These are phyloP conservation scores for Curvularia verruculosa DNA, from an alignment of 2,329 filamentous ascomycete genomes.

Conservation along the genomic window DNA sequence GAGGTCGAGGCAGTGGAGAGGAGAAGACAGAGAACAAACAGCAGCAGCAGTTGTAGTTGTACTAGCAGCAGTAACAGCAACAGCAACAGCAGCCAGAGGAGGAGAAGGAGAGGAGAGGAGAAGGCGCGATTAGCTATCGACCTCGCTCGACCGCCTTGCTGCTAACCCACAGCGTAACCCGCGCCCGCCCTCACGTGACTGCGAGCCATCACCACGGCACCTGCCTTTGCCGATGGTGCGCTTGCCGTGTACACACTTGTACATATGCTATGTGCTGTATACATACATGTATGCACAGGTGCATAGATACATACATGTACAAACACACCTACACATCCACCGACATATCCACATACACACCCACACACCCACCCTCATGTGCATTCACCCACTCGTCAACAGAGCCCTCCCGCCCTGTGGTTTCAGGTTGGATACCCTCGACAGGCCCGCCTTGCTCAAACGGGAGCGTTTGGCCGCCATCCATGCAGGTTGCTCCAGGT, in stretches of 20 bases:
- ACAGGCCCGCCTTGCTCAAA: conserved; percentile 5
- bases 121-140: conserved; percentile 18
- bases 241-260: too few relatives aligned
- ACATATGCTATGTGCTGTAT: too few relatives aligned
- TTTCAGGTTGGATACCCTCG: conserved; percentile 16
- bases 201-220: neutral
- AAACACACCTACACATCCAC: neutral
- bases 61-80: neutral
- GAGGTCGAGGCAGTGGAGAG: too few relatives aligned
- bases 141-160: conserved; percentile 9
- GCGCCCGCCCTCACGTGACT: conserved; percentile 18
- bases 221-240: too few relatives aligned
- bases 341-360: neutral
- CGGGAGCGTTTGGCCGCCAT: neutral
- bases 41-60: too few relatives aligned
- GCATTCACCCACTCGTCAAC: neutral
- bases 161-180: conserved; percentile 14
- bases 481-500: neutral
- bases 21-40: too few relatives aligned
- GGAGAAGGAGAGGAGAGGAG: conserved; percentile 5
- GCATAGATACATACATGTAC: too few relatives aligned
- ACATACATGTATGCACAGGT: too few relatives aligned
- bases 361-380: neutral
- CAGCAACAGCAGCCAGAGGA: neutral
- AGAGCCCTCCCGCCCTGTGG: too few relatives aligned